Base-by-base conservation (phyloP, 2,329 filamentous ascomycete species). In the Tolypocladium album region DNA sequence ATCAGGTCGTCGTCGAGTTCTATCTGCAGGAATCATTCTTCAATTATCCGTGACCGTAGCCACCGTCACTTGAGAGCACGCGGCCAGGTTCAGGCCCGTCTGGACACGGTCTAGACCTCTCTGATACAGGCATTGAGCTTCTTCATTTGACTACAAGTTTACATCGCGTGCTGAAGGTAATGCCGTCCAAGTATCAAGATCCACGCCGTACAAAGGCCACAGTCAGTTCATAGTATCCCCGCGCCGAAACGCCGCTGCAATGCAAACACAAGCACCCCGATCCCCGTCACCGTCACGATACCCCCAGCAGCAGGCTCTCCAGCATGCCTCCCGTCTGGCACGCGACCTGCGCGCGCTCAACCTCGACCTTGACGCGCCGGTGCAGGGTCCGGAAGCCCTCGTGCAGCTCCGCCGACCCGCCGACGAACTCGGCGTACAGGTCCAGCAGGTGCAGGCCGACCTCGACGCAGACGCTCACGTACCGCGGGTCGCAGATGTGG, bases 291-390 rank as follows among this genome's bases (percentile, higher is more conserved):
- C 50, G 2, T 58, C 42, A 58, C n/a, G 31, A 15, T 11, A 39
- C 31, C 2, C 60, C 57, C 17, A 59, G 38, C 64, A 88, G 84
- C 64, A 85, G 64, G 56, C 76, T 88, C 67, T 93, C 90, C 64
- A 97, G 75, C 92, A 97, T 97, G 2, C 93, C 94, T 65, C 83
- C 83, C 13, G 90, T 92, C 75, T 89, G 86, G 66, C 85, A 87
- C 2, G 93, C 92, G 69, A 89, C 82, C 74, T 96, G 89, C 27
- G 91, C 90, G 68, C 88, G 86, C 73, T 95, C 90, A 13, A 92
- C 88, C 72, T 94, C 90, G 47, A 83, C 78, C 63, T 84, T 82
- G 24, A 97, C 93, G 45, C 87, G 80, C 55, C 81, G 77, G 70
- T 88, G 85, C 64, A 97, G 78, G 56, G 79, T 79, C 66, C 84